Evolutionary conservation across 768 basidiomycete genomes (phyloP).

Genomic region (Mrakia gelida): DNA sequence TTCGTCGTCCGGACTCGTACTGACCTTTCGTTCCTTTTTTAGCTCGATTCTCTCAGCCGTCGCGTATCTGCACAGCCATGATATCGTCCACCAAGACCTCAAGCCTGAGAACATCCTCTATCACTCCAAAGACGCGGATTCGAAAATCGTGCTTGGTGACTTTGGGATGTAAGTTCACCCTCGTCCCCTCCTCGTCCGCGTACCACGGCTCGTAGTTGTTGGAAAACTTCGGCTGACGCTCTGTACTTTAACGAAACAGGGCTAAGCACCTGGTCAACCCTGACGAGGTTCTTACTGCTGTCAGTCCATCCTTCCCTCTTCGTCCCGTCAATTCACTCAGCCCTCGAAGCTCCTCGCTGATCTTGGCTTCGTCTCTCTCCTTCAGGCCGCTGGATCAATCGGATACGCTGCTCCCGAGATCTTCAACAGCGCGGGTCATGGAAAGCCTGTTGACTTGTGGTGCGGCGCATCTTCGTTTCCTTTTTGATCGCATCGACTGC

Average conservation of each 20-base stretch:
- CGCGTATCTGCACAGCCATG: conserved; percentile 80
- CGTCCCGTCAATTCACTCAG: neutral
- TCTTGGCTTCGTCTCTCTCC: neutral
- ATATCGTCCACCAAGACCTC: conserved; percentile 67
- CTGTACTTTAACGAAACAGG: neutral
- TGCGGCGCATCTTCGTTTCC: conserved; percentile 62
- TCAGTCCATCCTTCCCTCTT: neutral
- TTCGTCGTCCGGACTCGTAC: neutral
- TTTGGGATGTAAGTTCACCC: conserved; percentile 64
- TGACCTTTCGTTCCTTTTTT: neutral
- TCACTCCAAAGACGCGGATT: conserved; percentile 49
- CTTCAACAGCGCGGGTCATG: conserved; percentile 69
- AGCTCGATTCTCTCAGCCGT: conserved; percentile 80
- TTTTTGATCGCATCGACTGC: neutral
- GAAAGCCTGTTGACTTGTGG: conserved; percentile 93
- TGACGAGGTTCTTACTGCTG: conserved; percentile 56
- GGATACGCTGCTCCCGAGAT: conserved; percentile 74
- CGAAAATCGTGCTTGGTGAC: conserved; percentile 88
- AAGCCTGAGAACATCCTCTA: conserved; percentile 97
- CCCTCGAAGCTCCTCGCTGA: no score
- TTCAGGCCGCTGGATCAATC: conserved; percentile 41
- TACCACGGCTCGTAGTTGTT: no score
- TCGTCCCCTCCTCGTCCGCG: no score
- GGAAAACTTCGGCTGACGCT: no score
- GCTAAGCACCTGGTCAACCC: conserved; percentile 74